phyloP scores from a whole-genome alignment of 306 rosid species.

The Vachellia collinsii region DNA sequence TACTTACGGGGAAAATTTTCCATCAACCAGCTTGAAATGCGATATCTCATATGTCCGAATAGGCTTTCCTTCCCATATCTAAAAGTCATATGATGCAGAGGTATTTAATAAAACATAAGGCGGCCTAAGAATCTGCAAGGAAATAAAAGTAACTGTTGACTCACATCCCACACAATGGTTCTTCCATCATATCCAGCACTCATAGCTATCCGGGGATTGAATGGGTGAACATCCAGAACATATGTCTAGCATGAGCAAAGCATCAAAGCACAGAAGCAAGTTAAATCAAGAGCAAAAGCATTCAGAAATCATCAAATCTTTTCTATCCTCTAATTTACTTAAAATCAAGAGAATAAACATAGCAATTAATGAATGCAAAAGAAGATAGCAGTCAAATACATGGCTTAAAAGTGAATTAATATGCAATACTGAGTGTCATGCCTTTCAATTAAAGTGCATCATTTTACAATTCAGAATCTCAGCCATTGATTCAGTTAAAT shows the following conservation, averaged over 20 bases:
- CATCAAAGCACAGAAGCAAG: conserved; percentile 27
- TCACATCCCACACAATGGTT: conserved; percentile 99
- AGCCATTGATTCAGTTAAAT: background rate
- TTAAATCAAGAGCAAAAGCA: conserved; percentile 30
- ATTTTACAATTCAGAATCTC: background rate
- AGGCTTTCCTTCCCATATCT: conserved; percentile 99
- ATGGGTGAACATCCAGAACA: conserved; percentile 99
- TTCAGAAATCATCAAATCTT: background rate
- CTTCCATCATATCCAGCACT: conserved; percentile 99
- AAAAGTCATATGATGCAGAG: conserved; percentile 37
- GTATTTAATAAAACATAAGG: conserved; percentile 34
- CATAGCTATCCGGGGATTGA: conserved; percentile 98
- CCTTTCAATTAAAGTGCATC: background rate
- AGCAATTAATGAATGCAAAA: conserved; percentile 3
- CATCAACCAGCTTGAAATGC: conserved; percentile 90
- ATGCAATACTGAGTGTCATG: conserved; percentile 1
- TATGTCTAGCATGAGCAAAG: conserved; percentile 70
- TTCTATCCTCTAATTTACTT: background rate
- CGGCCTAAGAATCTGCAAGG: conserved; percentile 23
- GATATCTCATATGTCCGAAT: conserved; percentile 76
- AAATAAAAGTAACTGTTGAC: conserved; percentile 51
- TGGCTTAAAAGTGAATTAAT: conserved; percentile 24
- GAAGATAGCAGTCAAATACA: conserved; percentile 26
- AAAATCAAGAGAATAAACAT: conserved; percentile 13
- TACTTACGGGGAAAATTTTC: conserved; percentile 99